phyloP scores from a whole-genome alignment of 2,329 filamentous ascomycete genomes.

The Curvularia verruculosa region DNA sequence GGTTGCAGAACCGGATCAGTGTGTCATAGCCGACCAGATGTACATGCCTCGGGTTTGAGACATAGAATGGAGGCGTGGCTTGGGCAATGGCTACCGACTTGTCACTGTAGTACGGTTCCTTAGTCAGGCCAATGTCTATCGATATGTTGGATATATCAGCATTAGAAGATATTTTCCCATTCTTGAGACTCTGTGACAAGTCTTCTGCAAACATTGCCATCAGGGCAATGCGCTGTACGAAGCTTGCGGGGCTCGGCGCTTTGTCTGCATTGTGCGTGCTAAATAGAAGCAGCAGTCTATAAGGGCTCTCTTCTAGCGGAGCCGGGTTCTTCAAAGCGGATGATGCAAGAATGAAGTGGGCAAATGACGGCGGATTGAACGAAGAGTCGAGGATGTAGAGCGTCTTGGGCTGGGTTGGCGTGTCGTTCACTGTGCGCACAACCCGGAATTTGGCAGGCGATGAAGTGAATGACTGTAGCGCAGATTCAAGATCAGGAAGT shows the following conservation, averaged over 20 bases:
- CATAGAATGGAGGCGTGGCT: slow-evolving; percentile 42
- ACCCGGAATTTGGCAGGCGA: slow-evolving; percentile 45
- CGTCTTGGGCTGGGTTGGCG: slow-evolving; percentile 44
- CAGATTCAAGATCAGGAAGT: slow-evolving; percentile 42
- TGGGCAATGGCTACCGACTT: slow-evolving; percentile 68
- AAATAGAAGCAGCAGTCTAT: slow-evolving; percentile 63
- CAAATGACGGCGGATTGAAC: slow-evolving; percentile 68
- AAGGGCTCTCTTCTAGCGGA: slow-evolving; percentile 44
- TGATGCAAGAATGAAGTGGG: slow-evolving; percentile 62
- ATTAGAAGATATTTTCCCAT: slow-evolving; percentile 3
- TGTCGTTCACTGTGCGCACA: slow-evolving; percentile 44
- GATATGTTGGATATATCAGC: slow-evolving; percentile 32
- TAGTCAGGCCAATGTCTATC: slow-evolving; percentile 73
- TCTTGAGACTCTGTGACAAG: slow-evolving; percentile 40
- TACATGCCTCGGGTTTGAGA: slow-evolving; percentile 58
- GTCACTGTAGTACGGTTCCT: slow-evolving; percentile 74
- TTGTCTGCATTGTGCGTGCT: slow-evolving; percentile 71
- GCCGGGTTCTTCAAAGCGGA: slow-evolving; percentile 56
- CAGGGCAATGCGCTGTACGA: slow-evolving; percentile 70
- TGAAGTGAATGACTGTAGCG: slow-evolving; percentile 41
- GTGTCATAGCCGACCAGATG: slow-evolving; percentile 81
- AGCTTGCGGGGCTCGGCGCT: slow-evolving; percentile 68
- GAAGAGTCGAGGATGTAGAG: slow-evolving; percentile 70
- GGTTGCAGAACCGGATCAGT: slow-evolving; percentile 71
- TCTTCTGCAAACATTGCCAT: slow-evolving; percentile 73